phyloP scores from a whole-genome alignment of 2,329 filamentous ascomycete species.

The Helminthosporium solani region DNA sequence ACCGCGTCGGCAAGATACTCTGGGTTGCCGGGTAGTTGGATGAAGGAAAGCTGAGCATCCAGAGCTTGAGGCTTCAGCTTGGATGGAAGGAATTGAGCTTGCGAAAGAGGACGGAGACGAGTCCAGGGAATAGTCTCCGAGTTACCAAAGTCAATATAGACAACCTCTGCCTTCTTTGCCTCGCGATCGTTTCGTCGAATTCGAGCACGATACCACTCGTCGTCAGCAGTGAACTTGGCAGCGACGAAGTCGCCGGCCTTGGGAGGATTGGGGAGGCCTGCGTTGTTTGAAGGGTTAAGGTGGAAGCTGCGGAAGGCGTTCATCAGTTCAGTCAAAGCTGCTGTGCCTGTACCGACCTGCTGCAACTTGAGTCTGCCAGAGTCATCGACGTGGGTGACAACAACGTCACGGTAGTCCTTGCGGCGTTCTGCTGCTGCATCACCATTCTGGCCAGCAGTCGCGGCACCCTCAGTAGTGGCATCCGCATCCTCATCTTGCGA shows the following conservation, averaged over 20 bases:
- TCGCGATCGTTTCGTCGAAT: slow-evolving; percentile 91
- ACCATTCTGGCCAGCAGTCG: slow-evolving; percentile 49
- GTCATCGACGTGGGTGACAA: slow-evolving; percentile 85
- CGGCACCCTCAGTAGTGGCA: slow-evolving; percentile 51
- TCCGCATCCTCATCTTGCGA: slow-evolving; percentile 71
- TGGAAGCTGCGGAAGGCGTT: slow-evolving; percentile 89
- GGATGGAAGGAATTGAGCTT: slow-evolving; percentile 69
- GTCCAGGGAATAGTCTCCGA: slow-evolving; percentile 85
- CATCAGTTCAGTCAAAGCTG: slow-evolving; percentile 84
- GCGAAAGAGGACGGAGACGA: slow-evolving; percentile 75
- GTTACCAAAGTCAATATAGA: slow-evolving; percentile 97
- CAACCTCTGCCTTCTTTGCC: slow-evolving; percentile 79
- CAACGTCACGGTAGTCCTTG: slow-evolving; percentile 91
- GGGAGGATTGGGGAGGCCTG: slow-evolving; percentile 70
- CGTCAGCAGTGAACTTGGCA: slow-evolving; percentile 84
- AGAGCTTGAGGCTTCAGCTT: slow-evolving; percentile 84
- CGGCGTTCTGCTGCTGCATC: slow-evolving; percentile 62
- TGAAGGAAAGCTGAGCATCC: slow-evolving; percentile 82
- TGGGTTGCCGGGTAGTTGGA: slow-evolving; percentile 78
- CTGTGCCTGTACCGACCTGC: slow-evolving; percentile 82
- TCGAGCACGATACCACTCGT: slow-evolving; percentile 91
- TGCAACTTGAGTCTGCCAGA: slow-evolving; percentile 87
- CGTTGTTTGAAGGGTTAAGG: slow-evolving; percentile 76
- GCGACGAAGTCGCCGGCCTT: slow-evolving; percentile 91
- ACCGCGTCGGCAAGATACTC: slow-evolving; percentile 85